Evolutionary conservation across 305 asterid species (phyloP).

Genomic region (Fraxinus greggii): DNA sequence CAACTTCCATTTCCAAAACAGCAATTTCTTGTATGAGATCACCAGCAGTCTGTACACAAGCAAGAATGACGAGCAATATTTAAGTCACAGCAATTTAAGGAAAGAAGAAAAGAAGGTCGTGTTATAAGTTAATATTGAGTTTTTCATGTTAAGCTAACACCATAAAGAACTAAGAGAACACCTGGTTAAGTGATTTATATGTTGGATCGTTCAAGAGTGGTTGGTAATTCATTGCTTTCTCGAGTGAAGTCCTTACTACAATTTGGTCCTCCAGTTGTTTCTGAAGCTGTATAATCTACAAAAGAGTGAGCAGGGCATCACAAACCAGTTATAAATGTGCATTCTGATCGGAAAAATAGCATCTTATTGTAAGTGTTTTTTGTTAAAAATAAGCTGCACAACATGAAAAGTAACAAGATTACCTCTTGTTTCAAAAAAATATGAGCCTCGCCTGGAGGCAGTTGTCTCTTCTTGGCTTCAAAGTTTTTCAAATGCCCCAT

Average conservation of each 20-base stretch:
- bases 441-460: conserved; percentile 38
- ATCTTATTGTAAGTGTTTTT: neutral
- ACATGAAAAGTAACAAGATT: neutral
- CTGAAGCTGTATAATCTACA: conserved; percentile 60
- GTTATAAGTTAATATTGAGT: neutral
- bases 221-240: conserved; percentile 48
- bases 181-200: conserved; percentile 56
- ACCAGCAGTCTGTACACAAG: conserved; percentile 57
- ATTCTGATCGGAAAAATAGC: neutral
- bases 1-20: conserved; percentile 67
- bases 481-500: conserved; percentile 39
- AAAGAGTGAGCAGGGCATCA: neutral
- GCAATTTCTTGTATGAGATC: conserved; percentile 74
- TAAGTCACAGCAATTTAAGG: neutral
- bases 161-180: conserved; percentile 10
- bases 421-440: conserved; percentile 61
- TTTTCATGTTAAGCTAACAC: neutral
- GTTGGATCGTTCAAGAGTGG: conserved; percentile 49
- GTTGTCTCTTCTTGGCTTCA: conserved; percentile 58
- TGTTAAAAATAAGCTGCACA: neutral
- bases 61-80: neutral
- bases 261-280: conserved; percentile 59
- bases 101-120: neutral
- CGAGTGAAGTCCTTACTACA: conserved; percentile 44
- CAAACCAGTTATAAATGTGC: neutral